Base-by-base conservation (phyloP, 176 grass and related monocot genomes). In the Dactylis glomerata region DNA sequence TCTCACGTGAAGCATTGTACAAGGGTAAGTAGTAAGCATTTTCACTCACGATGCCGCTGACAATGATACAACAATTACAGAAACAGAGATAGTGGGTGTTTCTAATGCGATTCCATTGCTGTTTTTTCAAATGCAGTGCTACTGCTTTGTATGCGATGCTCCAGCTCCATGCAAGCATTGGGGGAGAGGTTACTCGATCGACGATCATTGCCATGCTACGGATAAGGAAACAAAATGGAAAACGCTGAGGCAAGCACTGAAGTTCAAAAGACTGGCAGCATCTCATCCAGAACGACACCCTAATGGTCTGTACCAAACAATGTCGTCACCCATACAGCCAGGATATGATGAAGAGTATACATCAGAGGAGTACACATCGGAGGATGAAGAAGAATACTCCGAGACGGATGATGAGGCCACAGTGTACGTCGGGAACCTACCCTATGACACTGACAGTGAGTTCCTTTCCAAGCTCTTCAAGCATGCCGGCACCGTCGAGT, bases 391-490 rank as follows among this genome's bases (percentile, higher is more conserved):
- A n/a, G 83, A 81, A 71, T 83, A 78, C n/a, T 87, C 75, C 1
- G 82, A 81, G 64, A 38, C 37, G n/a, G 33, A 69, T 3, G 87
- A 86, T 70, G 94, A 93, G 67, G 89, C 93, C 44, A 98, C 92
- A 46, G 79, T 98, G n/a, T 98, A 87, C 42, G 77, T 95, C 0
- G 91, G 96, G 24, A 91, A 93, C 84, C 82, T 98, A 5, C 89
- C 93, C 12, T 95, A 83, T 24, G 83, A 92, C 83, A 42, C 90
- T 31, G 90, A 92, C 47, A 93, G 82, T 46, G 91, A 95, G 79
- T 51, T 84, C 55, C 92, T 98, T 23, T 83, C 89, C 10, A 62
- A 92, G 83, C 78, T 98, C 23, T 95, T 98, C 66, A 87, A 95
- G 4, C 38, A 85, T 81, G 91, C 91, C 2, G 93, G 92, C 50